Evolutionary conservation across 2,329 filamentous ascomycete genomes (phyloP), one percentile per base, ranked within the genome.

Genomic region (Epichloe aotearoae): DNA sequence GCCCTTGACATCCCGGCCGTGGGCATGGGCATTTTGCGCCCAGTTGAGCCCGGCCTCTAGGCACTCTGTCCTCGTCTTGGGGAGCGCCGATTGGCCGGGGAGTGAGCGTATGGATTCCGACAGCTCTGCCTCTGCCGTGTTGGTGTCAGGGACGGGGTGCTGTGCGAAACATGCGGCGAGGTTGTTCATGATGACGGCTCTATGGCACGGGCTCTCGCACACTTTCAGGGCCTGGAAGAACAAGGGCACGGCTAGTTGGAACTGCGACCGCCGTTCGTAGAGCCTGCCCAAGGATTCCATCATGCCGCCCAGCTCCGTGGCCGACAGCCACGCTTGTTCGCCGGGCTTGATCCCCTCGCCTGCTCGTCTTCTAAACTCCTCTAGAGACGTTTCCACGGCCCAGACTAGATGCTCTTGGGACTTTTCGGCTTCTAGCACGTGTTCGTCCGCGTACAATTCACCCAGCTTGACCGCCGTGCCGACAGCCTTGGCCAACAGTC

Each of bases 161-260:
- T 88, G 85, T 3, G 83, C 83, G 54, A 91, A 80, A 44, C 80
- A 82, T 37, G 79, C 81, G 7, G 86, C 79, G 53, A 91, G 75
- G 64, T 91, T 91, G 70, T 89, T 90, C 86, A 91, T 94, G 62
- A 96, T 73, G 14, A 90, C 75, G 30, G 88, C 84, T 47, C 84
- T 82, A 64, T 95, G 89, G 64, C 90, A 96, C 33, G 73, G 76
- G 26, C 70, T 69, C 20, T 68, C 80, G 75, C 63, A 83, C 44
- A 93, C 68, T 17, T 82, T 76, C 36, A 95, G 73, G 5, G 90
- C 88, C 61, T 94, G 88, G 59, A 96, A 80, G 64, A 90, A 95
- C 33, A 96, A 74, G 3, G 90, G 89, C 20, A 90, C 78, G 5
- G 90, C 85, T 2, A 96, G 80, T 57, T 91, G 86, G 61, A 88